A percentile compares a stretch with the other conserved stretches of the same genome.
phyloP scores from a whole-genome alignment of 768 basidiomycete species.

The Mrakia frigida region DNA sequence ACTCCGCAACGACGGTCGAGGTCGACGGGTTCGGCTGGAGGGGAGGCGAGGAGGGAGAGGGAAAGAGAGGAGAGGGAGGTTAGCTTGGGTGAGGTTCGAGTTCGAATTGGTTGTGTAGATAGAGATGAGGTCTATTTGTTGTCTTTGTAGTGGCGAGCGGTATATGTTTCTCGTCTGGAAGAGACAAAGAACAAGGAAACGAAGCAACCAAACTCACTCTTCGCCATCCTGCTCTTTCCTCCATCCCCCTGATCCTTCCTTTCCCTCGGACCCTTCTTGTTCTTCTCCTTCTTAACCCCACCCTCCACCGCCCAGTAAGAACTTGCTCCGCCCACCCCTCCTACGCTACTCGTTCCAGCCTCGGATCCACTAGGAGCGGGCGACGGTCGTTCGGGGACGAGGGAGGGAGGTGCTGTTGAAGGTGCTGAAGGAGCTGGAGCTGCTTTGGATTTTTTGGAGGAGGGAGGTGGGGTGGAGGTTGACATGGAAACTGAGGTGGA shows the following conservation, averaged over 20 bases:
- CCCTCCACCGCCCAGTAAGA: constrained; percentile 39
- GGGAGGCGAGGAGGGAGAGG: not conserved
- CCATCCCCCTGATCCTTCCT: constrained; percentile 68
- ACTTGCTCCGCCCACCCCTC: constrained; percentile 29
- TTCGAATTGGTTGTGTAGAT: too few relatives aligned
- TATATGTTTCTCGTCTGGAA: constrained; percentile 11
- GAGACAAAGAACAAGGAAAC: constrained; percentile 8
- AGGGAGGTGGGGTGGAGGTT: not conserved
- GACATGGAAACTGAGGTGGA: not conserved
- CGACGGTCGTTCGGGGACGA: constrained; percentile 37
- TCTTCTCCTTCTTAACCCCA: constrained; percentile 71
- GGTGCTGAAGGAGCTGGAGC: not conserved
- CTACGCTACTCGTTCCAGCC: constrained; percentile 17
- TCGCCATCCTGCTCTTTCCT: constrained; percentile 69
- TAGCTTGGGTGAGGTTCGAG: too few relatives aligned
- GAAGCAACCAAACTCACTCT: constrained; percentile 40
- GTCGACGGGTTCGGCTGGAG: constrained; percentile 56
- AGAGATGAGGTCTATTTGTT: too few relatives aligned
- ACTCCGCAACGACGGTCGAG: constrained; percentile 92
- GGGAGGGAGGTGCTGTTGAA: constrained; percentile 25
- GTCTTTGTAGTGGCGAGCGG: too few relatives aligned
- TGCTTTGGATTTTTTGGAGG: constrained; percentile 13
- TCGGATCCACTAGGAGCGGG: constrained; percentile 53
- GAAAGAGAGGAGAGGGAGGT: not conserved
- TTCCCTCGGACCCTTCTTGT: constrained; percentile 59